Evolutionary conservation across 2,329 filamentous ascomycete genomes (phyloP), one percentile per base, ranked within the genome.

Genomic region (Neofusicoccum kwambonambiense): DNA sequence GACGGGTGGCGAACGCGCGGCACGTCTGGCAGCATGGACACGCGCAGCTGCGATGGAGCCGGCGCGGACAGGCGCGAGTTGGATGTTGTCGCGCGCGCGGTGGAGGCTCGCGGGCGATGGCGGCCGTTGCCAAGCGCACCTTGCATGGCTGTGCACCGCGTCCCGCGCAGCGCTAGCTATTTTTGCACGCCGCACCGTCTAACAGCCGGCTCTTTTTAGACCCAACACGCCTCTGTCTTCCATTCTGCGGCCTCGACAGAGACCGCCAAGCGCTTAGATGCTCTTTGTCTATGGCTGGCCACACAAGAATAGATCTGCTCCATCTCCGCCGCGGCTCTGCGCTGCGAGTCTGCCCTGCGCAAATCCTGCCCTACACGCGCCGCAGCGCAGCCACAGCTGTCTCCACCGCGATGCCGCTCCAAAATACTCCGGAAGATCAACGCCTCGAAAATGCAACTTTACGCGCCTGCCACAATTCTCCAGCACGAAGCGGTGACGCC

Each of bases 271-370:
- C 56, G 56, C 41, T 45, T 60, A 47, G 12, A 15, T 45, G 7
- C 17, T 27, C 19, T 27, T 12, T 11, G 13, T 56, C 35, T 41
- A 31, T 42, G 37, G 54, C n/a, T 37, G 31, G n/a, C 7, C 19
- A 58, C 54, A 58, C 41, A 58, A 42, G 52, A 60, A 60, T 60
- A 60, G 56, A 49, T 47, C 41, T 37, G 31, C 56, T n/a, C 22
- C 56, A 47, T 35, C 41, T 45, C 15, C 15, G 17, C n/a, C 35
- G 6, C 15, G 27, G 27, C 27, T 31, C 27, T 31, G 27, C 5
- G 1, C 27, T 31, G 27, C 27, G 27, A 31, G 27, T 58, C 54
- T 45, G 54, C 56, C 56, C 47, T 60, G 56, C 31, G 56, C 42
- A 47, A 45, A 58, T 58, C 54, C 13, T 15, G 41, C 54, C 35